Base-by-base conservation (phyloP, 176 grass and related monocot species). In the Oryza longistaminata region DNA sequence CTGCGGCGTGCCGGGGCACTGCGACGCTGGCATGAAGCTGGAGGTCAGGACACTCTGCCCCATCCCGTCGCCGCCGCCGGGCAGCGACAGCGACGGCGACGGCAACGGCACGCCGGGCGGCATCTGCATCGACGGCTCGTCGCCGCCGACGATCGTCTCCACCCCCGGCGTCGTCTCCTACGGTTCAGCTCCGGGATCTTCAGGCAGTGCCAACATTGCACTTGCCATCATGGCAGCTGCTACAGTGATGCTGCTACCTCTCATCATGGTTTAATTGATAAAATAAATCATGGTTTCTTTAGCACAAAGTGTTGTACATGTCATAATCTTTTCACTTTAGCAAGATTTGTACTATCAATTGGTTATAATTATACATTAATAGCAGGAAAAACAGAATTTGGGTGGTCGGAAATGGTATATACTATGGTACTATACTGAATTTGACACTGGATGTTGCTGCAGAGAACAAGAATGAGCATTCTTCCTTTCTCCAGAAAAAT, bases 381-480 rank as follows among this genome's bases (percentile, higher is more conserved):
- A n/a, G n/a, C n/a, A n/a, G n/a, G n/a, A n/a, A n/a, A n/a, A n/a
- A 77, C 50, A 71, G 39, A 52, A 25, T 16, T 19, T 64, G 14
- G 1, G 67, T 25, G 11, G 26, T 0, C 29, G 10, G 11, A 60
- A 24, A 72, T 37, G 69, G 52, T 0, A 61, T 42, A 66, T 52
- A n/a, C n/a, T n/a, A 71, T 5, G 22, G 8, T 52, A 1, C 14
- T 7, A 66, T 7, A 66, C 52, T 25, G 13, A 55, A 64, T 24
- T 66, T 66, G 16, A 68, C 85, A 74, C 11, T 67, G 75, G 27
- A n/a, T 78, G 77, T 81, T n/a, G n/a, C 11, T 85, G n/a, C 55
- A 85, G 73, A 82, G 83, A 86, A 86, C 73, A 78, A 86, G 88
- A 90, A 90, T 58, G 35, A 52, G 13, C 73, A 82, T 78, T 82